Base-by-base conservation (phyloP, 129 eudicot genomes). In the Flaveria bidentis region DNA sequence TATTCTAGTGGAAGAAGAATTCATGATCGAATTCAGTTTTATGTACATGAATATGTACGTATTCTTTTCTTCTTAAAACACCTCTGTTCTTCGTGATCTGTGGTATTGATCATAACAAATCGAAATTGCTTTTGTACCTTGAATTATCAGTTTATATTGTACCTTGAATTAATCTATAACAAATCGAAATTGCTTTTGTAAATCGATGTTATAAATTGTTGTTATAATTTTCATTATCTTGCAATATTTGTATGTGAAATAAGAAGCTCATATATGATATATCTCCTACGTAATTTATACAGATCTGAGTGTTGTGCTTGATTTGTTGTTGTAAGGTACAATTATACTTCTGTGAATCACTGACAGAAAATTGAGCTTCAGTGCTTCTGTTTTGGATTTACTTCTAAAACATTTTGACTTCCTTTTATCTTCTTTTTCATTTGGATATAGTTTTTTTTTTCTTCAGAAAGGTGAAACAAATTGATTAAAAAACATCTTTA, bases 61-160 rank as follows among this genome's bases (percentile, higher is more conserved):
- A 17, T 7, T 17, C 17, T 51, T 75, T 75, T 69, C 70, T 33
- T 5, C 39, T 4, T 33, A 33, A 33, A 33, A 33, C 39, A 4
- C 39, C 42, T 16, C 26, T 17, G 39, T 46, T 71, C 36, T 56
- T 18, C 56, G 30, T 33, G 16, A 52, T 51, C 66, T 51, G 17
- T 5, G 65, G 51, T 53, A 26, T 41, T 16, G 62, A 50, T 49
- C 62, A 16, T 20, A 20, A 20, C 22, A 20, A 20, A 20, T 20
- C 22, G 22, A 20, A 20, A 20, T 20, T 20, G 22, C 22, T 20
- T 20, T 20, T 20, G n/a, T n/a, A 20, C 22, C 22, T 20, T 20
- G 86, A 78, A 66, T 44, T 17, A 14, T n/a, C n/a, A 5, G 66
- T 22, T 33, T 55, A 55, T 9, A 6, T 16, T 55, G 61, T 11